Evolutionary conservation across 495 filamentous ascomycete species (phyloP).

Genomic region (Tetracladium setigerum): DNA sequence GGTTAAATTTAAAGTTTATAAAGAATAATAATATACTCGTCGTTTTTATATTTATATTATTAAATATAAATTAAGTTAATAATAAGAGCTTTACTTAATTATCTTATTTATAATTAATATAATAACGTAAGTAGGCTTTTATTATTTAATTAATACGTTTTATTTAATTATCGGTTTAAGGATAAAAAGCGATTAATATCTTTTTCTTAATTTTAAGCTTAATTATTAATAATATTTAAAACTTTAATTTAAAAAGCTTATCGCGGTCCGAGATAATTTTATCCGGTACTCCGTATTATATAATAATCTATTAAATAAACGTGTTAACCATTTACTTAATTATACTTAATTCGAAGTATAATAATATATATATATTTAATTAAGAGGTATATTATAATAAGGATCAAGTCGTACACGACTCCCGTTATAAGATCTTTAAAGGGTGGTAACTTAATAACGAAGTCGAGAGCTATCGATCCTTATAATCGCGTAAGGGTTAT

Average conservation of each 20-base stretch:
- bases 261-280: constrained; percentile 5
- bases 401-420: background rate
- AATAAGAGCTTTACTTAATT: constrained; percentile 1
- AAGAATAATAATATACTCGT: constrained; percentile 4
- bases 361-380: constrained; percentile 9
- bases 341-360: background rate
- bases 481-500: too few relatives aligned
- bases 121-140: constrained; percentile 1
- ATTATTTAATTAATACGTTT: constrained; percentile 1
- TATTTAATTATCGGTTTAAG: background rate
- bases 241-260: constrained; percentile 12
- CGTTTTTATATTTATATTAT: background rate
- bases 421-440: too few relatives aligned
- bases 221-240: background rate
- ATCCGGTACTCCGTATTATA: background rate
- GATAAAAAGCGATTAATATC: constrained; percentile 2
- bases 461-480: too few relatives aligned
- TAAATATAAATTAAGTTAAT: background rate
- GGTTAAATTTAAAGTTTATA: constrained; percentile 7
- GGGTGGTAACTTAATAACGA: too few relatives aligned
- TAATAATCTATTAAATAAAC: constrained; percentile 5
- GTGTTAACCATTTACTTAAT: background rate
- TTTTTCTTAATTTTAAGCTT: background rate
- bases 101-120: constrained; percentile 4
- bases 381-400: background rate